These are phyloP conservation scores for Arthrobotrys sinensis DNA, from an alignment of 2,329 filamentous ascomycete genomes.

Conservation along the genomic window DNA sequence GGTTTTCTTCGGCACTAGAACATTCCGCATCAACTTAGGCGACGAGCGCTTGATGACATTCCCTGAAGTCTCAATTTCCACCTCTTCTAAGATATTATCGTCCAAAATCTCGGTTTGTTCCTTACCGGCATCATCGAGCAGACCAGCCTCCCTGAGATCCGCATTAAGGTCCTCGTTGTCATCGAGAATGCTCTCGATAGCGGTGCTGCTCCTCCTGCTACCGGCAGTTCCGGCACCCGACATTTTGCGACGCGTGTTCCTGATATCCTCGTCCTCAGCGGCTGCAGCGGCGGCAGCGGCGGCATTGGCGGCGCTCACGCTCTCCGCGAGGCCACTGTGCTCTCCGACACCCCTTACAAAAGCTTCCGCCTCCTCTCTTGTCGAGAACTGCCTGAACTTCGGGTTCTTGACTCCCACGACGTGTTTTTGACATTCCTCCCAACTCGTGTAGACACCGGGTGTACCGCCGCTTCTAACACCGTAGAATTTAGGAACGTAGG, in stretches of 20 bases:
- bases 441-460: constrained; percentile 76
- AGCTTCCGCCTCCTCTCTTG: constrained; percentile 75
- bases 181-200: constrained; percentile 58
- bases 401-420: constrained; percentile 77
- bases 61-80: constrained; percentile 61
- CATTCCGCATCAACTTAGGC: constrained; percentile 62
- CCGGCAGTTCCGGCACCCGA: constrained; percentile 45
- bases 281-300: constrained; percentile 53
- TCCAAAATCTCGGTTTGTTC: constrained; percentile 60
- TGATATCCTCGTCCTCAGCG: constrained; percentile 69
- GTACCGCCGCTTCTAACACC: constrained; percentile 74
- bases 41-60: constrained; percentile 49
- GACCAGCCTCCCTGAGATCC: constrained; percentile 51
- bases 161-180: constrained; percentile 51
- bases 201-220: constrained; percentile 56
- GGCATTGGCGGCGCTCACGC: constrained; percentile 48
- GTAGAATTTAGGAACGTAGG: constrained; percentile 73
- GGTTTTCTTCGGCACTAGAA: constrained; percentile 61
- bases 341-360: constrained; percentile 74
- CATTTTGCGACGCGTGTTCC: constrained; percentile 72
- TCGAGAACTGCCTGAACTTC: constrained; percentile 71
- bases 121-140: constrained; percentile 51
- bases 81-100: constrained; percentile 57
- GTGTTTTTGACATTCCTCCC: constrained; percentile 75
- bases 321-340: constrained; percentile 67